Conservation (phyloP, 1,139 yeast species). For the Pneumocystis canis region DNA sequence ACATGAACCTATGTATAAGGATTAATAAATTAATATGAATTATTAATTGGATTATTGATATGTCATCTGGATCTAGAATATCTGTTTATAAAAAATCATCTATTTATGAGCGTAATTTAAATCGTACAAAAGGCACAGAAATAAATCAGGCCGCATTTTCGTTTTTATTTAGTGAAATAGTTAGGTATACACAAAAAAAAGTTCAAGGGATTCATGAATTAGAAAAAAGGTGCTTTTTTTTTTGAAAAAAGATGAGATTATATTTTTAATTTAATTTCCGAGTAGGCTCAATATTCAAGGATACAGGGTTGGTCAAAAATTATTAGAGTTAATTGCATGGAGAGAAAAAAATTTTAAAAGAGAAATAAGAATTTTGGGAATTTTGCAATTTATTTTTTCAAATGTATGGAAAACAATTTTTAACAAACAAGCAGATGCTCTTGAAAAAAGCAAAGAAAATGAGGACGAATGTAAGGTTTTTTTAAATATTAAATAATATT, state of each 20-base stretch:
- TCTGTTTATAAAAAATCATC: conserved; percentile 13
- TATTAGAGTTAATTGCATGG: conserved; percentile 42
- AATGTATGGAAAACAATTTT: conserved; percentile 71
- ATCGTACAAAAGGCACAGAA: conserved; percentile 45
- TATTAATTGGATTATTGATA: neutral
- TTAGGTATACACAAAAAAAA: conserved; percentile 48
- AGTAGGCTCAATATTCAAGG: conserved; percentile 58
- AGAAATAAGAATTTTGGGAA: conserved; percentile 58
- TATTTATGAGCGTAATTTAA: conserved; percentile 55
- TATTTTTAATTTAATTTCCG: neutral
- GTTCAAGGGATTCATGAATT: conserved; percentile 64
- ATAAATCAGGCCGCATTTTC: conserved; percentile 54
- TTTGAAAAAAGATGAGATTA: neutral
- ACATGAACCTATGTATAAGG: neutral
- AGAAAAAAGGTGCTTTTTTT: conserved; percentile 21
- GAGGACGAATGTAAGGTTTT: conserved; percentile 54
- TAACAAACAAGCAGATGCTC: conserved; percentile 70
- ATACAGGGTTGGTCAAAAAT: conserved; percentile 47
- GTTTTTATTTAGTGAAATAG: conserved; percentile 57
- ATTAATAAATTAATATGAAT: neutral
- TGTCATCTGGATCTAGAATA: neutral
- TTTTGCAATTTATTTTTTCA: conserved; percentile 71
- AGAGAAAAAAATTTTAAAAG: conserved; percentile 56
- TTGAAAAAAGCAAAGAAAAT: conserved; percentile 74
- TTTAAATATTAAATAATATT: neutral